Base-by-base conservation (phyloP, 768 basidiomycete genomes). In the Cantharellus cinnabarinus region DNA sequence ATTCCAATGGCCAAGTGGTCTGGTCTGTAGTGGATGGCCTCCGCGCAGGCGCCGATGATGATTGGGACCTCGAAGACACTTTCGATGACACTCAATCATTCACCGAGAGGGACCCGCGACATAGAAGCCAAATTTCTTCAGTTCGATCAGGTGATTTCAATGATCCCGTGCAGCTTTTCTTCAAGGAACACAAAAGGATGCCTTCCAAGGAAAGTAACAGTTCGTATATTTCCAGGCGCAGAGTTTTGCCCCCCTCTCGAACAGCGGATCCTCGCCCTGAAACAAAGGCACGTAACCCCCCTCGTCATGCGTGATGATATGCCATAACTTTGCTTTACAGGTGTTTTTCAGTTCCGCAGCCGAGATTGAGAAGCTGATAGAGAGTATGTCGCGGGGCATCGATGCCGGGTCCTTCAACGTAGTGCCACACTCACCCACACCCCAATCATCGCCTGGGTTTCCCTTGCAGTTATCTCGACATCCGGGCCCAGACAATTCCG, bases 321-420 rank as follows among this genome's bases (percentile, higher is more conserved):
- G 20, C 29, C 35, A 57, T 39, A 5, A n/a, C 57, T 59, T 65
- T 59, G 58, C 40, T 60, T 61, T 63, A 15, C 57, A 86, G 83
- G 79, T 85, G 61, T 84, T 81, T 69, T 82, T 81, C 69, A 83
- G 82, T 64, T 79, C 85, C 15, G 75, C 83, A 34, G 77, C 80
- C 48, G 82, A 88, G 62, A 89, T 90, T 67, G 85, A 83, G 50
- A 83, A 81, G 64, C 75, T 90, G 61, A 87, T 90, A 60, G 88
- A 90, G 67, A 79, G 72, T 65, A 78, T 90, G 67, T 88, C 87
- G 53, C 81, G 81, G 67, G 83, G 81, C 40, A 79, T 80, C 73
- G 88, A 90, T 63, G 75, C 85, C 48, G 88, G 85, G 52, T 83
- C 86, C 42, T 88, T 89, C 74, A 89, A 89, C 66, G 79, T 89